These are phyloP conservation scores for Spathaspora sp. DNA, from an alignment of 805 yeast species.

Conservation along the genomic window DNA sequence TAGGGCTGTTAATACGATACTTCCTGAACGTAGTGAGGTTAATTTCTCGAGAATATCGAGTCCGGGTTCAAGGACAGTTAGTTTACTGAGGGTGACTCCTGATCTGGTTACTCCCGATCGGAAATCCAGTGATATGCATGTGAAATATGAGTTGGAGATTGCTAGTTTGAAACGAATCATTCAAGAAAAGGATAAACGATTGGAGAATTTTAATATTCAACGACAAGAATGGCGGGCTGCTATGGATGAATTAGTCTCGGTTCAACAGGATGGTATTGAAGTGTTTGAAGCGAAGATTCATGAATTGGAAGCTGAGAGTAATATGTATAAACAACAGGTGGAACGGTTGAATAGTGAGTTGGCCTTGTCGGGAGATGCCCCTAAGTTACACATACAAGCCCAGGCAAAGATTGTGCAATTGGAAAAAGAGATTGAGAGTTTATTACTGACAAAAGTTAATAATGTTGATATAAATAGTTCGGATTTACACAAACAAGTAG, in stretches of 20 bases:
- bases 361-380: background rate
- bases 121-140: background rate
- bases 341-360: background rate
- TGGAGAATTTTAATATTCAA: conserved; percentile 49
- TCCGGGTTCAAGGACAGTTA: background rate
- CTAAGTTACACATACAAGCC: conserved; percentile 4
- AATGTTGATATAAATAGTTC: background rate
- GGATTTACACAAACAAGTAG: conserved; percentile 13
- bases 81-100: background rate
- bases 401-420: conserved; percentile 4
- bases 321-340: background rate
- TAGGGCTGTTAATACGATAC: conserved; percentile 26
- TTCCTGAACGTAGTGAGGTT: background rate
- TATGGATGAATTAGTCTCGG: conserved; percentile 50
- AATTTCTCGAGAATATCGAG: too few species aligned
- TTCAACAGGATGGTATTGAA: conserved; percentile 52
- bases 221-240: conserved; percentile 58
- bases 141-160: conserved; percentile 21
- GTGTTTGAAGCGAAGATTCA: conserved; percentile 45
- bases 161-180: conserved; percentile 13
- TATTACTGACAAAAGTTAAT: background rate
- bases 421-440: background rate
- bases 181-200: conserved; percentile 38
- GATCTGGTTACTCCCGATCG: background rate
- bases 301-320: conserved; percentile 22